These are phyloP conservation scores for Alternaria gaisen DNA, from an alignment of 2,329 filamentous ascomycete genomes.

Conservation along the genomic window DNA sequence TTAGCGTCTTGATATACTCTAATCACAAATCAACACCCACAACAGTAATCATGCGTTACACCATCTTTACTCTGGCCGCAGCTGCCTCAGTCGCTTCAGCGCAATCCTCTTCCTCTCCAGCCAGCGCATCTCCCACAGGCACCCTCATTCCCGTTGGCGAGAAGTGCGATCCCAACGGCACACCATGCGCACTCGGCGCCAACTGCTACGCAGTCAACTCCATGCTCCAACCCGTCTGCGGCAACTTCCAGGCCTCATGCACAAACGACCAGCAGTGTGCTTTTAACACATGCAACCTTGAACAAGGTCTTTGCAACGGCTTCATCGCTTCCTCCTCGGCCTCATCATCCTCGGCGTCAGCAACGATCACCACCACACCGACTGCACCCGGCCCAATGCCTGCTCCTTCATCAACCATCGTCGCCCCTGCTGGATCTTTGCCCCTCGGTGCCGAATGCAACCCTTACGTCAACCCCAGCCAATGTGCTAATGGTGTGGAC, in stretches of 20 bases:
- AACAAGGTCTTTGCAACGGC: constrained; percentile 29
- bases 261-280: constrained; percentile 29
- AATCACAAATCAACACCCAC: neutral
- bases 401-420: constrained; percentile 21
- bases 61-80: constrained; percentile 23
- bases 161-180: constrained; percentile 21
- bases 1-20: neutral
- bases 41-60: constrained; percentile 26
- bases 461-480: neutral
- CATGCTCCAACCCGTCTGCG: constrained; percentile 20
- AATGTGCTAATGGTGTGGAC: constrained; percentile 21
- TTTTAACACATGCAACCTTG: constrained; percentile 28
- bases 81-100: constrained; percentile 21
- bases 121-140: neutral
- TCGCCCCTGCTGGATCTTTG: constrained; percentile 22
- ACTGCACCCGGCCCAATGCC: constrained; percentile 9
- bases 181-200: constrained; percentile 24
- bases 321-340: constrained; percentile 10
- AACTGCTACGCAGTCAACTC: constrained; percentile 30
- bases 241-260: constrained; percentile 32
- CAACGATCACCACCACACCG: constrained; percentile 6
- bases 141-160: constrained; percentile 19
- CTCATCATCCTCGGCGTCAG: constrained; percentile 16
- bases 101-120: constrained; percentile 8
- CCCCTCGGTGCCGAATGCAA: constrained; percentile 31